Evolutionary conservation across 148 eudicot genomes (phyloP), one percentile per base, ranked within the genome.

Genomic region (Arctostaphylos glauca): DNA sequence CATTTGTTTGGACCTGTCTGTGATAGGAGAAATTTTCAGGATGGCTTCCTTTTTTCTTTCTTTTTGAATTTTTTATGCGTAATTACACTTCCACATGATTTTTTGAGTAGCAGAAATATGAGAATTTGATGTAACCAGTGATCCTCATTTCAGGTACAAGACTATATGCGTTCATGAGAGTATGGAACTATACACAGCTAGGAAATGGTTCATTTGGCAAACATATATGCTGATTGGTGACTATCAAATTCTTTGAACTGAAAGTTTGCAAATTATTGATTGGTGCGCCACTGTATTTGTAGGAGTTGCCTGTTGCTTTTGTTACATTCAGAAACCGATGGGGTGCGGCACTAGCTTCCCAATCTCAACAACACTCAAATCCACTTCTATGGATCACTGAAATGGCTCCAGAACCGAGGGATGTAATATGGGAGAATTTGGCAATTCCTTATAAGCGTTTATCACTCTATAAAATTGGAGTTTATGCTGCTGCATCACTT

Each of bases 221-320:
- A 46, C 5, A 46, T 75, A 75, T 31, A 14, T 55, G 10, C 66
- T 56, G 49, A 56, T 25, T 77, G 10, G 80, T 56, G 49, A 56
- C 49, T 77, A 38, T 38, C 13, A 13, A 25, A 4, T 52, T 31
- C 21, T 77, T 31, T 54, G n/a, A 7, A 53, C 72, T 68, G 62
- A 38, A 18, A 67, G 60, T 68, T 25, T 16, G 46, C 48, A 47
- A 13, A 60, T 25, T 52, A 21, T 50, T 38, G 38, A 48, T 53
- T 53, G 10, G 49, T 13, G 15, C 80, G 4, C 48, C 53, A 21
- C 31, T 14, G 0, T 84, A 58, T 62, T 23, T 79, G 60, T 76
- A 95, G 97, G 97, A 93, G 83, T 78, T 95, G 88, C 95, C 98
- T 25, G 93, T 92, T 89, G 98, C 97, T 87, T 93, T 95, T 85